Conservation (phyloP, 2,329 filamentous ascomycete genomes). For the Trichoderma cornu-damae region DNA sequence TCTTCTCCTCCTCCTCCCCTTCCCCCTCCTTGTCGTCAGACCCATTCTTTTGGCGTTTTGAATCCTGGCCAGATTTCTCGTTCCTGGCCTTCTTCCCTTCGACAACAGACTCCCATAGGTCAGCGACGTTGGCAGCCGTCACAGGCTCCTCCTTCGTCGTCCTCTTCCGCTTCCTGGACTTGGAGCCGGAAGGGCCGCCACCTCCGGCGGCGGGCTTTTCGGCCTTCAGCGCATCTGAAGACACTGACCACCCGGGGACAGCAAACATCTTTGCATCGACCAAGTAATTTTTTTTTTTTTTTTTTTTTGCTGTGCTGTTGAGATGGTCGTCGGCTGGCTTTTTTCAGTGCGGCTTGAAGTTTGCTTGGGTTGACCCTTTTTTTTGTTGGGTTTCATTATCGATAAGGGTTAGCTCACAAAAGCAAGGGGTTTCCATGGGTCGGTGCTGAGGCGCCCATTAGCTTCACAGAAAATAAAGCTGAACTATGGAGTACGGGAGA, state of each 20-base stretch:
- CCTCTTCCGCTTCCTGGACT: slow-evolving; percentile 57
- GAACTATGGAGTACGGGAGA: too few species aligned
- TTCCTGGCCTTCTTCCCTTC: slow-evolving; percentile 53
- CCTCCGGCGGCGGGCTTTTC: slow-evolving; percentile 47
- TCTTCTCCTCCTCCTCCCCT: slow-evolving; percentile 27
- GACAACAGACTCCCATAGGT: slow-evolving; percentile 74
- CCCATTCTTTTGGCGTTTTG: slow-evolving; percentile 34
- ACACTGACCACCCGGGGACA: slow-evolving; percentile 86
- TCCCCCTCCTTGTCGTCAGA: slow-evolving; percentile 20
- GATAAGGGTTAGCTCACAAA: too few species aligned
- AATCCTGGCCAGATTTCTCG: slow-evolving; percentile 25
- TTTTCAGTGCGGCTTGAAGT: too few species aligned
- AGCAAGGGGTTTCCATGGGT: too few species aligned
- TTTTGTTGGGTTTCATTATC: too few species aligned
- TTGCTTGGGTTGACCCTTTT: too few species aligned
- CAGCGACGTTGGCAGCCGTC: slow-evolving; percentile 65
- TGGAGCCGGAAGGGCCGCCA: slow-evolving; percentile 35
- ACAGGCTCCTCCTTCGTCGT: slow-evolving; percentile 40
- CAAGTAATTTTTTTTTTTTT: not conserved
- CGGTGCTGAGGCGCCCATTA: too few species aligned
- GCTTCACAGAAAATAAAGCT: too few species aligned
- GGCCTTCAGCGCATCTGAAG: slow-evolving; percentile 63
- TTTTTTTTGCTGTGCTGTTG: not conserved
- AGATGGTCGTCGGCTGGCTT: not conserved
- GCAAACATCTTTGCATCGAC: slow-evolving; percentile 65